phyloP scores from a whole-genome alignment of 78 protist species.

The Dictyostelium capitatum region DNA sequence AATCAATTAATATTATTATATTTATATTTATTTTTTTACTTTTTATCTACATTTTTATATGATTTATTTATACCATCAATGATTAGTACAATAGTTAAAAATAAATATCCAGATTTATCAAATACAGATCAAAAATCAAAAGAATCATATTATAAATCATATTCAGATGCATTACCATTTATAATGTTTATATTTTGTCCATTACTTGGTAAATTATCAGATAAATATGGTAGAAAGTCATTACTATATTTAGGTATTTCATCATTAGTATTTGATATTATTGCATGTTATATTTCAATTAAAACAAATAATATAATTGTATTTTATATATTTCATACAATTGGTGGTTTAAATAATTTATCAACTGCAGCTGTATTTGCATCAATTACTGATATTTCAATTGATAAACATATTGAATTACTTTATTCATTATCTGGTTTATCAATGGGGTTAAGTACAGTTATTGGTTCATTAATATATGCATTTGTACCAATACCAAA shows the following conservation, averaged over 20 bases:
- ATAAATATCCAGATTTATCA: neutral
- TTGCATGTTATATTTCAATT: neutral
- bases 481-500: neutral
- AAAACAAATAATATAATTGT: neutral
- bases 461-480: constrained; percentile 1
- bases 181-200: constrained; percentile 1
- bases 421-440: neutral
- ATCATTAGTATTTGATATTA: neutral
- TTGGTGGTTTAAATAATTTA: constrained; percentile 21
- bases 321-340: constrained; percentile 32
- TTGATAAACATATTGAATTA: neutral
- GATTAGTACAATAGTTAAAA: neutral
- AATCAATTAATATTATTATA: neutral
- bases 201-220: neutral
- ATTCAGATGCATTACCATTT: constrained; percentile 24
- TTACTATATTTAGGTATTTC: neutral
- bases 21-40: neutral
- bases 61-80: neutral
- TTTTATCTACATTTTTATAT: neutral
- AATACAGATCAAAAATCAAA: neutral
- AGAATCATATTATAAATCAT: constrained; percentile 10
- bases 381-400: constrained; percentile 30
- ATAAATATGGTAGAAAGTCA: constrained; percentile 49
- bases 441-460: neutral
- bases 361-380: neutral